Base-by-base conservation (phyloP, 441 rosid species). In the Eruca vesicaria region DNA sequence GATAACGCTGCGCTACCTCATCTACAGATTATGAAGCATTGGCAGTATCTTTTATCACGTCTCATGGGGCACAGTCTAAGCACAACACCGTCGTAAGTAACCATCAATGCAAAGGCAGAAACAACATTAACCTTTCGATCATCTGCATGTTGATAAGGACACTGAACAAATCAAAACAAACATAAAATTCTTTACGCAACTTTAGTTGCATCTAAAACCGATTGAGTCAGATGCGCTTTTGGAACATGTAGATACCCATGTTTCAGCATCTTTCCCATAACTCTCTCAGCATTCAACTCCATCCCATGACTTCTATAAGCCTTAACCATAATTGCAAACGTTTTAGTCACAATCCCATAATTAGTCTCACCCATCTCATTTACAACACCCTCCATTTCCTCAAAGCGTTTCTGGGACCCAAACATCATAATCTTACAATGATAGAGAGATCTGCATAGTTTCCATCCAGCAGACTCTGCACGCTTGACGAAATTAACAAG, bases 391-490 rank as follows among this genome's bases (percentile, higher is more conserved):
- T 90, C 97, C 96, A 94, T 90, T 79, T 94, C 97, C 78, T 74
- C 78, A 75, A 88, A 72, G 12, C 89, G 89, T 63, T 79, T 85
- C 41, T 88, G 85, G 18, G 79, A 74, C 64, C 82, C 89, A 79
- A 86, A 94, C 95, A 92, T 79, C 14, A 83, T 58, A 87, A 94
- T 87, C 87, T 86, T 83, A 71, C 97, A 79, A 70, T 90, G 97
- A 68, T 85, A 90, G 11, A 89, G 78, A 61, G 93, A 84, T 58
- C 87, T 82, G 73, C 96, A 87, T n/a, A 88, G 80, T 77, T 77
- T 89, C 97, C 98, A 94, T 7, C 89, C 94, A 59, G 91, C 91
- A 73, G 63, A 67, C 76, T 89, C 91, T 0, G 98, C 96, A 2
- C 86, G 88, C 75, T 78, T 88, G 23, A 88, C 68, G 52, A 94